These are phyloP conservation scores for Aspergillus pseudonomiae DNA, from an alignment of 2,329 filamentous ascomycete genomes.

Conservation along the genomic window DNA sequence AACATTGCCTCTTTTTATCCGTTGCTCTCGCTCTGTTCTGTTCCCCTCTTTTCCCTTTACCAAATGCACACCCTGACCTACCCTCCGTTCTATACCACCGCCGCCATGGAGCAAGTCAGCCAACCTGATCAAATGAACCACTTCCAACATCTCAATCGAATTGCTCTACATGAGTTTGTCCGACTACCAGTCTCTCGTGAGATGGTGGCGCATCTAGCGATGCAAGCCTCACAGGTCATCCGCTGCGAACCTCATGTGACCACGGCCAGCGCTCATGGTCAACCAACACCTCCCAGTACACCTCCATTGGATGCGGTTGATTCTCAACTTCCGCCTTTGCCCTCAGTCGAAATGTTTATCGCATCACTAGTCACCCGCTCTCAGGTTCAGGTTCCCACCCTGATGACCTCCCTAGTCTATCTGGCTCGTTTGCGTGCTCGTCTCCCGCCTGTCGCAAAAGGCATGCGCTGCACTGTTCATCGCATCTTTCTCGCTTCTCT, in stretches of 20 bases:
- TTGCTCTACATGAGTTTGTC: slow-evolving; percentile 52
- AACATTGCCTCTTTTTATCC: slow-evolving; percentile 7
- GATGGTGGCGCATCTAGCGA: slow-evolving; percentile 52
- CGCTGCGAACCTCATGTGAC: slow-evolving; percentile 56
- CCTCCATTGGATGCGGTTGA: slow-evolving; percentile 54
- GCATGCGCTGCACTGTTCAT: slow-evolving; percentile 93
- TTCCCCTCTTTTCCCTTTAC: slow-evolving; percentile 4
- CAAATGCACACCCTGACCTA: slow-evolving; percentile 7
- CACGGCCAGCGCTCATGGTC: slow-evolving; percentile 42
- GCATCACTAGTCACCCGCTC: slow-evolving; percentile 85
- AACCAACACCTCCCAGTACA: slow-evolving; percentile 63
- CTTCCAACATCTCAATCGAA: slow-evolving; percentile 38
- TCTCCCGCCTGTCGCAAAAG: slow-evolving; percentile 91
- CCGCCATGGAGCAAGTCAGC: slow-evolving; percentile 20
- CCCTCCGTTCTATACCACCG: slow-evolving; percentile 7
- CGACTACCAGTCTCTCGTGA: slow-evolving; percentile 50
- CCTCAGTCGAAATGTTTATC: slow-evolving; percentile 88
- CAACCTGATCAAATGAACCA: slow-evolving; percentile 15
- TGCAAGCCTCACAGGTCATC: slow-evolving; percentile 52
- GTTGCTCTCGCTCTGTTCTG: slow-evolving; percentile 9
- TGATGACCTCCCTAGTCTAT: slow-evolving; percentile 97
- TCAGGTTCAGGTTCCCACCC: slow-evolving; percentile 93
- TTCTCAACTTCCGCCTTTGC: slow-evolving; percentile 57
- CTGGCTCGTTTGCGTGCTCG: slow-evolving; percentile 79
- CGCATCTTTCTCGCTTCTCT: slow-evolving; percentile 83